Evolutionary conservation across 306 rosid species (phyloP).

Genomic region (Acacia melanoxylon): DNA sequence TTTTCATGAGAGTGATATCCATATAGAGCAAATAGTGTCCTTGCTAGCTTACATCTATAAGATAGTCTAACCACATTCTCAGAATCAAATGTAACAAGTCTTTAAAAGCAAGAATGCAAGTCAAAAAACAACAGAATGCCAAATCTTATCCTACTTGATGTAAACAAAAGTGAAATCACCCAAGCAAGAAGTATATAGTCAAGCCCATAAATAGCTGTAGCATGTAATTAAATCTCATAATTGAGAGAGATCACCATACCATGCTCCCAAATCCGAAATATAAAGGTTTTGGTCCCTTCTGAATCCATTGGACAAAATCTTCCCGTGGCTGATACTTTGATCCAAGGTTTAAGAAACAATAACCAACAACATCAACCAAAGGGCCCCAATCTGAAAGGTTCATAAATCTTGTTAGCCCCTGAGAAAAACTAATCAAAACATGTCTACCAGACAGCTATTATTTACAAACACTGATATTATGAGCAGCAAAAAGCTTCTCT

Average conservation of each 20-base stretch:
- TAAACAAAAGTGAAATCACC: not conserved
- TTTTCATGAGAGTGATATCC: not conserved
- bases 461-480: not conserved
- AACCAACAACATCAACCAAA: conserved; percentile 82
- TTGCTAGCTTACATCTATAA: not conserved
- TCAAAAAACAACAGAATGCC: not conserved
- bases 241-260: conserved; percentile 52
- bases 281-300: conserved; percentile 64
- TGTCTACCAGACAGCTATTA: not conserved
- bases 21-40: not conserved
- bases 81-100: not conserved
- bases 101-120: not conserved
- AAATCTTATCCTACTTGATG: not conserved
- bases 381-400: conserved; percentile 80
- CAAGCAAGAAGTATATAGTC: not conserved
- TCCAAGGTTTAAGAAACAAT: conserved; percentile 78
- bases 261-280: conserved; percentile 94
- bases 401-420: conserved; percentile 27
- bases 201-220: not conserved
- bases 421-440: conserved; percentile 18
- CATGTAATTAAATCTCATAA: not conserved
- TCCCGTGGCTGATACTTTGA: conserved; percentile 75
- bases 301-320: conserved; percentile 65
- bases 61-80: not conserved
- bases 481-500: not conserved